Evolutionary conservation across 768 basidiomycete species (phyloP).

Genomic region (Serendipita vermifera): DNA sequence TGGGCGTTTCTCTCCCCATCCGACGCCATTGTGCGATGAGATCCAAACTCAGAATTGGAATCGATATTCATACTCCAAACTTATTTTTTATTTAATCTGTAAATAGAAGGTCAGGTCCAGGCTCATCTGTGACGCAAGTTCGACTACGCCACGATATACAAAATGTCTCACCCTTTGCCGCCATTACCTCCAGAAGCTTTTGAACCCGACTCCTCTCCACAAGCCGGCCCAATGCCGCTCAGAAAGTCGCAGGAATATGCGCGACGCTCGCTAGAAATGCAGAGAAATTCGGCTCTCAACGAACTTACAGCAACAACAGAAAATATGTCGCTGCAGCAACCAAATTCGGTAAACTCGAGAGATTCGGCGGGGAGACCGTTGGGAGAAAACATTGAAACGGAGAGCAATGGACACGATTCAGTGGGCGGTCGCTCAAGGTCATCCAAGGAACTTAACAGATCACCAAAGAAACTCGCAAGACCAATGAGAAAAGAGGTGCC

Average conservation of each 20-base stretch:
- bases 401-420: conserved; percentile 6
- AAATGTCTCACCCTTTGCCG: neutral
- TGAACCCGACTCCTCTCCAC: neutral
- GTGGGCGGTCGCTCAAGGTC: conserved; percentile 2
- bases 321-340: neutral
- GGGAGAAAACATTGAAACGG: neutral
- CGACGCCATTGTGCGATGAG: too few relatives aligned
- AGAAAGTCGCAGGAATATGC: neutral
- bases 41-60: too few relatives aligned
- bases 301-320: neutral
- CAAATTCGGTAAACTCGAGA: neutral
- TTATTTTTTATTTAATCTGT: too few relatives aligned
- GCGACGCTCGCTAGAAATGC: too few relatives aligned
- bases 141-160: too few relatives aligned
- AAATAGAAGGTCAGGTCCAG: too few relatives aligned
- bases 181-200: conserved; percentile 4
- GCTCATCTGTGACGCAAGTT: too few relatives aligned
- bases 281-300: neutral
- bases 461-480: conserved; percentile 1
- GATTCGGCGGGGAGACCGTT: neutral
- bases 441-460: neutral
- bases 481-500: neutral
- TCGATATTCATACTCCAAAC: too few relatives aligned
- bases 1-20: too few relatives aligned
- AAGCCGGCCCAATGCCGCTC: neutral